Evolutionary conservation across 1,284 basidiomycete genomes (phyloP).

Genomic region (Ceratobasidium sp.): DNA sequence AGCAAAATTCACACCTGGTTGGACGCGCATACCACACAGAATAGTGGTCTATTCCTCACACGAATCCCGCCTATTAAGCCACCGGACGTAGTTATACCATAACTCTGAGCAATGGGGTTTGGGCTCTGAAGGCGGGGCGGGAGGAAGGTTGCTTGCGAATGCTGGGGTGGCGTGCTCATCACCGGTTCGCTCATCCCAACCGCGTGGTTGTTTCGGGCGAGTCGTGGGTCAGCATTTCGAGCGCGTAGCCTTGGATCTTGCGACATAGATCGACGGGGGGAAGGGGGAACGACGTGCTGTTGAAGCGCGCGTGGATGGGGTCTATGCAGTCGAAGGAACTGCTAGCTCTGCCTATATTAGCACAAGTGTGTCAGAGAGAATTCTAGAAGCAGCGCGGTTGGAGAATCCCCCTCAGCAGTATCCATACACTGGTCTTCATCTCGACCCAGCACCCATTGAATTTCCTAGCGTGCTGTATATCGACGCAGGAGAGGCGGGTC

Average conservation of each 20-base stretch:
- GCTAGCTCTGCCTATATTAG: no score
- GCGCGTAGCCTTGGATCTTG: constrained; percentile 40
- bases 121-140: constrained; percentile 42
- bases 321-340: constrained; percentile 10
- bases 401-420: constrained; percentile 43
- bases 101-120: constrained; percentile 31
- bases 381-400: not conserved
- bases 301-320: constrained; percentile 40
- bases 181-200: constrained; percentile 26
- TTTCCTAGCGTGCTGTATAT: constrained; percentile 38
- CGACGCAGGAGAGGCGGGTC: constrained; percentile 62
- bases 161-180: constrained; percentile 10
- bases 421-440: constrained; percentile 67
- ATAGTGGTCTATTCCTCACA: constrained; percentile 72
- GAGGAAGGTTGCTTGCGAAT: constrained; percentile 9
- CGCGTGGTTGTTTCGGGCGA: constrained; percentile 27
- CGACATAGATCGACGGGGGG: constrained; percentile 18
- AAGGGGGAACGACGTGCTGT: constrained; percentile 37
- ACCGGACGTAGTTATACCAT: not conserved
- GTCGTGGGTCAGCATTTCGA: constrained; percentile 30
- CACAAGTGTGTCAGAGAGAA: constrained; percentile 2
- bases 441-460: constrained; percentile 67
- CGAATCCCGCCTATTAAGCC: not conserved
- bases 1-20: constrained; percentile 79
- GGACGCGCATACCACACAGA: constrained; percentile 98